Evolutionary conservation across 73 alveolate species (phyloP).

Genomic region (Symbiodinium pilosum): DNA sequence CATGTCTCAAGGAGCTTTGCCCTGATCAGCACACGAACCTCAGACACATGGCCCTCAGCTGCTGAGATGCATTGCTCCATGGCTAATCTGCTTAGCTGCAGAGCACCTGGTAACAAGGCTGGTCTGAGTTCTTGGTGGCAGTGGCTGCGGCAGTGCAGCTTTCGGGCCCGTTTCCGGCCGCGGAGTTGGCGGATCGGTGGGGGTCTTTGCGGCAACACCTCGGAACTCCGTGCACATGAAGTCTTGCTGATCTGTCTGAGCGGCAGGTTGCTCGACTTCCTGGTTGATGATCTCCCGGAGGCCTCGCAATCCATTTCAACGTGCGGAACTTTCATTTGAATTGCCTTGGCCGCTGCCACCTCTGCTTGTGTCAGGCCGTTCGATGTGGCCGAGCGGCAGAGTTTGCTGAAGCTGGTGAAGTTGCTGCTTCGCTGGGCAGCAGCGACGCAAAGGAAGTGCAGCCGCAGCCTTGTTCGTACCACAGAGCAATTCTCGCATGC

Average conservation of each 20-base stretch:
- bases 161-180: neutral
- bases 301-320: neutral
- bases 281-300: conserved; percentile 26
- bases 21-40: conserved; percentile 47
- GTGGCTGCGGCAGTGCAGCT: conserved; percentile 28
- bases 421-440: neutral
- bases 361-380: conserved; percentile 29
- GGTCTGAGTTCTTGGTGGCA: conserved; percentile 49
- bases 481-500: neutral
- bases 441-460: conserved; percentile 21
- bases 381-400: conserved; percentile 34
- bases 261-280: conserved; percentile 41
- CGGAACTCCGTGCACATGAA: too few species aligned
- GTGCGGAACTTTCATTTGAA: neutral
- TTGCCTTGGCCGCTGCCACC: neutral
- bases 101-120: conserved; percentile 21
- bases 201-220: too few species aligned
- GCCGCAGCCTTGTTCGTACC: neutral
- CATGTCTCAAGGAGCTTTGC: conserved; percentile 9
- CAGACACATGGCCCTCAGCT: conserved; percentile 65
- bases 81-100: too few species aligned
- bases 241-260: too few species aligned
- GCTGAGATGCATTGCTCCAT: neutral
- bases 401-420: conserved; percentile 7
- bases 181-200: conserved; percentile 50